Percentiles rank a stretch among this genome's conserved stretches.
Evolutionary conservation across 345 rosid genomes (phyloP).

Genomic region (Angophora floribunda): DNA sequence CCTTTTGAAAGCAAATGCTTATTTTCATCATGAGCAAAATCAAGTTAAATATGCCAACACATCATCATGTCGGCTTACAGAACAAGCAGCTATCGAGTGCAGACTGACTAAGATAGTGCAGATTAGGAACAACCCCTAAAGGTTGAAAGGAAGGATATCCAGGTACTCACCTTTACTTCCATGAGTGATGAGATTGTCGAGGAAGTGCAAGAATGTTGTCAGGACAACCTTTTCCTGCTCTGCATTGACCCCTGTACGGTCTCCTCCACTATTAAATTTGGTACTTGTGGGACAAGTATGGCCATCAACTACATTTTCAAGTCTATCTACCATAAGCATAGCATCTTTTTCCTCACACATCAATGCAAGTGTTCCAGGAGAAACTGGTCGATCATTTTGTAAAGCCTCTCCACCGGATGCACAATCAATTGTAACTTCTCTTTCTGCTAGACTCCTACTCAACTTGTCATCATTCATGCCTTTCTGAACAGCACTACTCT

Average conservation of each 20-base stretch:
- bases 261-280: slow-evolving; percentile 35
- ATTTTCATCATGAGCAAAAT: neutral
- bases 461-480: neutral
- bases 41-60: neutral
- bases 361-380: slow-evolving; percentile 91
- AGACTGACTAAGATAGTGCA: neutral
- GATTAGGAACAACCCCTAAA: neutral
- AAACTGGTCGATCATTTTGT: slow-evolving; percentile 56
- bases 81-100: neutral
- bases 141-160: neutral
- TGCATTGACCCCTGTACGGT: slow-evolving; percentile 48
- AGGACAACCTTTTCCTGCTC: slow-evolving; percentile 79
- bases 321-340: slow-evolving; percentile 50
- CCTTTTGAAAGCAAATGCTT: neutral
- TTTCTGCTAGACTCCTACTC: neutral
- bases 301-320: slow-evolving; percentile 40
- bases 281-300: slow-evolving; percentile 32
- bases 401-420: neutral
- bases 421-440: neutral
- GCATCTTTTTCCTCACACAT: slow-evolving; percentile 95
- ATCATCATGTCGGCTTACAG: neutral
- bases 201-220: slow-evolving; percentile 70
- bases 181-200: slow-evolving; percentile 62
- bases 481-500: neutral
- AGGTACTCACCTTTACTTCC: slow-evolving; percentile 61